Percentiles rank a stretch among this genome's conserved stretches.
Evolutionary conservation across 768 basidiomycete species (phyloP).

Genomic region (Rubroboletus satanas): DNA sequence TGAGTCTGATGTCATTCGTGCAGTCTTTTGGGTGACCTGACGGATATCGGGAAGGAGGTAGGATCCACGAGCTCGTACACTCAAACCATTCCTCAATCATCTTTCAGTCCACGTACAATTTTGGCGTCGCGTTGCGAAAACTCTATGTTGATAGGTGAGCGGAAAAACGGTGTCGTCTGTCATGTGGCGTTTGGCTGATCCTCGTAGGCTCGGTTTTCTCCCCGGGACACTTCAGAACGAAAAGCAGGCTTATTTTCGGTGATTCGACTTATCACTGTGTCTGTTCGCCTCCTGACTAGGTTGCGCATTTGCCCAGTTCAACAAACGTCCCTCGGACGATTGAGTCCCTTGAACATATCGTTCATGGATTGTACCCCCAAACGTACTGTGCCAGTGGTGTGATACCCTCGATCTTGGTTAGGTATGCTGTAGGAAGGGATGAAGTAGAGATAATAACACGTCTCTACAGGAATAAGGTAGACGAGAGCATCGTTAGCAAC

Average conservation of each 20-base stretch:
- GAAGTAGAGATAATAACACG: background rate
- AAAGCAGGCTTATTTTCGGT: slow-evolving; percentile 59
- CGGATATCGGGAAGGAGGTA: slow-evolving; percentile 61
- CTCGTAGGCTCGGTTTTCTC: slow-evolving; percentile 58
- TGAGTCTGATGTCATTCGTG: background rate
- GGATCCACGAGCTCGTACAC: slow-evolving; percentile 1
- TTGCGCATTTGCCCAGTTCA: slow-evolving; percentile 37
- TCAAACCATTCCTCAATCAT: background rate
- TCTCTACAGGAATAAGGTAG: slow-evolving; percentile 53
- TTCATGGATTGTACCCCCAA: slow-evolving; percentile 68
- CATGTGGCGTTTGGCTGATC: background rate
- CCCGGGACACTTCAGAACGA: slow-evolving; percentile 46
- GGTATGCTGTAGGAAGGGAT: slow-evolving; percentile 36
- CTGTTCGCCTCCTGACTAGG: background rate
- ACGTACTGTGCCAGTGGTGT: slow-evolving; percentile 42
- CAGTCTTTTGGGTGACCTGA: slow-evolving; percentile 55
- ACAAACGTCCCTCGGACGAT: slow-evolving; percentile 78
- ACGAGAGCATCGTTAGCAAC: slow-evolving; percentile 72
- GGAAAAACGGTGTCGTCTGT: background rate
- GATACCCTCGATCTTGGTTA: slow-evolving; percentile 49
- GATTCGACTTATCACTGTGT: background rate
- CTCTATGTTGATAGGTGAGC: slow-evolving; percentile 65
- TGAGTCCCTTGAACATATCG: slow-evolving; percentile 68
- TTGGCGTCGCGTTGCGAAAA: slow-evolving; percentile 53
- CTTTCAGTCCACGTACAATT: slow-evolving; percentile 59